These are phyloP conservation scores for Oehlia diaphana DNA, from an alignment of 192 early-diverging fungal genomes.

Conservation along the genomic window DNA sequence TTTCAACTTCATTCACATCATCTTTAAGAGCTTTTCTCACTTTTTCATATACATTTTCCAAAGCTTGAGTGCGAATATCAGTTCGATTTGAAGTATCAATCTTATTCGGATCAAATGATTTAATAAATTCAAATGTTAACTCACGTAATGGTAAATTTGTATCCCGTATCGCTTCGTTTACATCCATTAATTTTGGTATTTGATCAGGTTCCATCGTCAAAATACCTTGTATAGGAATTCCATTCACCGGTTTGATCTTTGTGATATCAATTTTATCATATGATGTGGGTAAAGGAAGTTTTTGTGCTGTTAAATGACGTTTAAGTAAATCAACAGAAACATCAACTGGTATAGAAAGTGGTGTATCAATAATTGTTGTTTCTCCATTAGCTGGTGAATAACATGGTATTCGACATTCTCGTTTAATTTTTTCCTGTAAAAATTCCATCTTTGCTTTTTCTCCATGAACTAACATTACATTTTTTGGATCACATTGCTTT, in stretches of 20 bases:
- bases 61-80: constrained; percentile 9
- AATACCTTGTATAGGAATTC: constrained; percentile 46
- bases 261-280: constrained; percentile 12
- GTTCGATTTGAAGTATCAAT: neutral
- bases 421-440: constrained; percentile 77
- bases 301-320: constrained; percentile 35
- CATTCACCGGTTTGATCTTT: constrained; percentile 35
- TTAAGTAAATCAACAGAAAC: constrained; percentile 51
- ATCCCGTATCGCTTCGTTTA: constrained; percentile 35
- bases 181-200: constrained; percentile 41
- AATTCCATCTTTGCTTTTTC: constrained; percentile 88
- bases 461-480: constrained; percentile 94
- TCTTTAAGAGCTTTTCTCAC: constrained; percentile 35
- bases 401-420: constrained; percentile 80
- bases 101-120: constrained; percentile 38
- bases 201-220: constrained; percentile 44
- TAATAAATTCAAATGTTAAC: constrained; percentile 39
- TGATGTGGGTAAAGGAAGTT: constrained; percentile 26
- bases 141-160: constrained; percentile 37
- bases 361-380: constrained; percentile 68
- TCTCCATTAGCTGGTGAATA: constrained; percentile 90
- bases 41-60: constrained; percentile 40
- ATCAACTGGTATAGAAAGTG: constrained; percentile 63
- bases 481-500: constrained; percentile 81
- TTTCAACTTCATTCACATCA: constrained; percentile 29